Base-by-base conservation (phyloP, 345 rosid genomes). In the Excoecaria agallocha region DNA sequence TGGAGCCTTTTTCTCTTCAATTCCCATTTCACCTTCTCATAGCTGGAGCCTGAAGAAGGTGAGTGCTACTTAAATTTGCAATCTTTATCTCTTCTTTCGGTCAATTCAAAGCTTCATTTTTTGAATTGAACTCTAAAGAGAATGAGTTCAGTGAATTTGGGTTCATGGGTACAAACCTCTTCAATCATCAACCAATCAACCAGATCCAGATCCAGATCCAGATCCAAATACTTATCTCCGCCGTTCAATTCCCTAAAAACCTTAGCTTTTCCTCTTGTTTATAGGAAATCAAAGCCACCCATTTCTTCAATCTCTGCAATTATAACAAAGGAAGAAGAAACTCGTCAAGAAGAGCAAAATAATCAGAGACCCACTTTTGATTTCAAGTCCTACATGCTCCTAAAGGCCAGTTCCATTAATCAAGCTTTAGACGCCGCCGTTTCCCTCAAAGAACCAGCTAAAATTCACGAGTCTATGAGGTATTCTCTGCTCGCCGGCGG, bases 391-490 rank as follows among this genome's bases (percentile, higher is more conserved):
- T 94, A 92, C 84, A 91, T 94, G 85, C 41, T 85, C 15, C 76
- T 70, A 16, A 95, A 87, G 76, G 97, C 89, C 4, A 75, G 74
- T 43, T 64, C 88, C 5, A 85, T 95, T 25, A 93, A 91, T 73
- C 89, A 80, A 66, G 97, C 98, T 12, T 68, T 95, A 11, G 93
- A 91, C 35, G 73, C 82, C 1, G 85, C 97, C 9, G 88, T 95
- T 3, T 73, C 90, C 10, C 81, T 93, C 68, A 83, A 85, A 8
- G 89, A 89, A 0, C 98, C 98, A 3, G 75, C 77, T 51, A 95
- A 89, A 81, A 90, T 95, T 82, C 96, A 95, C 56, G 94, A 93
- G 70, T 87, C 97, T 1, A 95, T 95, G 99, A 87, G 99, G 3
- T 95, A 93, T 84, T 93, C 97, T 30, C 90, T 95, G 17, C 83